phyloP scores from a whole-genome alignment of 306 rosid genomes.

The apple (Malus domestica) region ASM211411v1 NC_041800.1:28366733-28367232 shows the following conservation, averaged over 20 bases:
- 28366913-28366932: background rate
- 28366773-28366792: background rate
- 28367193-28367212: background rate
- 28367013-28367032: background rate
- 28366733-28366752: too few species aligned
- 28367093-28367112: background rate
- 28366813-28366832: background rate
- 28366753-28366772: background rate
- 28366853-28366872: background rate
- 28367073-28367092: background rate
- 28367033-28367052: background rate
- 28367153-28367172: background rate
- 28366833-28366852: background rate
- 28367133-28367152: conserved; percentile 3
- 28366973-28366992: background rate
- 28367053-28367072: background rate
- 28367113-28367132: background rate
- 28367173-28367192: background rate
- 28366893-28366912: background rate
- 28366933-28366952: background rate
- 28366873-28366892: background rate
- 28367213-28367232: too few species aligned
- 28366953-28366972: background rate
- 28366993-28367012: background rate
- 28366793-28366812: background rate